Evolutionary conservation across 345 rosid species (phyloP), one percentile per base, ranked within the genome.

Genomic region (Zanthoxylum bungeanum): DNA sequence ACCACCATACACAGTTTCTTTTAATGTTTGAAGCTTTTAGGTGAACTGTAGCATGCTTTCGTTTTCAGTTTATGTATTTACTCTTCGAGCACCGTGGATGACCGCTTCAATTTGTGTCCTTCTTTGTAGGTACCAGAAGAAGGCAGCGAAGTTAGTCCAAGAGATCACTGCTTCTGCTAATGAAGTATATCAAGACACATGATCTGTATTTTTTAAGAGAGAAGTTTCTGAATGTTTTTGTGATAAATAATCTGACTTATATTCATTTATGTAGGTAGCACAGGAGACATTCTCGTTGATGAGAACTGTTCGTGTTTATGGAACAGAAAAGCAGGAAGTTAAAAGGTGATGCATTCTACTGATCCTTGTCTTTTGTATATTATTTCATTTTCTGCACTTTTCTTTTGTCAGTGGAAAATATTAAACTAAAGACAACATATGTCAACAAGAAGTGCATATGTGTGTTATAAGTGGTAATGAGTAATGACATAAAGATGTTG

Each of bases 271-370:
- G 70, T 73, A 94, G 98, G 98, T 94, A 34, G 97, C 98, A 60
- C 98, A 94, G 81, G 98, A 94, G 92, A 89, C 98, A 70, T 81
- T 92, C 71, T 94, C 98, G 72, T 84, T 92, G 82, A 86, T 94
- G 93, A 89, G 98, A 86, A 94, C 98, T 59, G 93, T 94, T 57
- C 93, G 98, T 69, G 93, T 92, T 60, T 90, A 94, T 74, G 98
- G 98, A 80, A 94, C 95, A 57, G 98, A 94, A 85, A 85, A 85
- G 66, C 83, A 76, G 73, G 98, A 94, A 76, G 75, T 85, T 75
- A 81, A 75, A 67, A 90, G 96, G 98, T 92, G 66, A 75, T 70
- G 21, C 64, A n/a, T 28, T 46, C 17, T 55, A 42, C 33, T 31
- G 62, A 56, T 33, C 31, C 49, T 51, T 19, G 9, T 39, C n/a